Percentiles rank a stretch among this genome's conserved stretches.
phyloP scores from a whole-genome alignment of 2,329 filamentous ascomycete genomes.

The Teratosphaeria epicoccoides region DNA sequence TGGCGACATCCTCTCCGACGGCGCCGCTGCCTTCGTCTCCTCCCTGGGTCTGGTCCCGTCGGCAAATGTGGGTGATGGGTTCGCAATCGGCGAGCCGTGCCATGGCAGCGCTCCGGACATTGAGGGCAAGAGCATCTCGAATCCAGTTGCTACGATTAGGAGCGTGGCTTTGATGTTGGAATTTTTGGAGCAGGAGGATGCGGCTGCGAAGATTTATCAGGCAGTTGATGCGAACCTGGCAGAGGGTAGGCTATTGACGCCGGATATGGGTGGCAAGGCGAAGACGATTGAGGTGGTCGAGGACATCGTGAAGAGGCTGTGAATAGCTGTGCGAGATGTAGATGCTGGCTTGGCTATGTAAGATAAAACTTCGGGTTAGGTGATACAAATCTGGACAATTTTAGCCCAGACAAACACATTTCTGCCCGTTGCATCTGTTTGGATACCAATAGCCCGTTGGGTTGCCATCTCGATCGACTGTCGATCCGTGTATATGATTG shows the following conservation, averaged over 20 bases:
- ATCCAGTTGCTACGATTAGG: conserved; percentile 88
- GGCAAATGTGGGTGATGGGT: conserved; percentile 87
- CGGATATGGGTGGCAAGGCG: conserved; percentile 81
- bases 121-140: conserved; percentile 81
- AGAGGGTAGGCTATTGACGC: conserved; percentile 71
- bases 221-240: conserved; percentile 85
- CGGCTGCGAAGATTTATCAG: conserved; percentile 79
- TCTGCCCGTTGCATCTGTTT: too few species aligned
- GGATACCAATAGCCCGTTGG: too few species aligned
- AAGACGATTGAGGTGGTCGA: conserved; percentile 77
- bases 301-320: conserved; percentile 77
- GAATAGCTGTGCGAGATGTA: conserved; percentile 23
- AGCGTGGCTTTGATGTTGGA: conserved; percentile 92
- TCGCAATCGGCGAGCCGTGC: conserved; percentile 96
- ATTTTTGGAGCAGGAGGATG: conserved; percentile 78
- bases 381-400: too few species aligned
- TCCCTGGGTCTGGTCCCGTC: conserved; percentile 84
- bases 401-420: too few species aligned
- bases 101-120: conserved; percentile 96
- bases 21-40: conserved; percentile 85
- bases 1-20: conserved; percentile 92
- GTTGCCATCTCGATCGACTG: too few species aligned
- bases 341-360: not conserved
- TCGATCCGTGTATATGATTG: too few species aligned
- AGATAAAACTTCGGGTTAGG: not conserved